A percentile compares a stretch with the other conserved stretches of the same genome.
Evolutionary conservation across 306 rosid species (phyloP).

Genomic region (Fragaria vesca): DNA sequence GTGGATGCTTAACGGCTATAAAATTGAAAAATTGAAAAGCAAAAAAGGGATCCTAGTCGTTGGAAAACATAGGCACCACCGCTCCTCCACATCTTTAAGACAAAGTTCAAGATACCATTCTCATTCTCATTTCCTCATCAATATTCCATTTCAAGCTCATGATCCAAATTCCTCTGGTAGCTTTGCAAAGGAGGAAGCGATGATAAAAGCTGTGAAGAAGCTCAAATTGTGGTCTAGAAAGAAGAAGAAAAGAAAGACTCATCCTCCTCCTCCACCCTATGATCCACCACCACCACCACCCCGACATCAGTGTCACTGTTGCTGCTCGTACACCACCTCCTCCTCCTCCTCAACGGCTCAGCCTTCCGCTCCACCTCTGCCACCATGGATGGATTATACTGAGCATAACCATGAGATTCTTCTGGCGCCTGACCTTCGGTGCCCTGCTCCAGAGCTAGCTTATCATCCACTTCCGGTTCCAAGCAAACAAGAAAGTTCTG

Average conservation of each 20-base stretch:
- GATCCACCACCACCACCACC: conserved; percentile 27
- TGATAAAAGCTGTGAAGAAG: conserved; percentile 60
- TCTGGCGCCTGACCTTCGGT: conserved; percentile 13
- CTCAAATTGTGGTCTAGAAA: conserved; percentile 60
- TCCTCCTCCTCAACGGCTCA: conserved; percentile 20
- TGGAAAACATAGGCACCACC: not conserved
- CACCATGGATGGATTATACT: conserved; percentile 49
- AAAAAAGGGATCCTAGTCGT: not conserved
- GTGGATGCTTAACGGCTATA: conserved; percentile 47
- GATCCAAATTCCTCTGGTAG: not conserved
- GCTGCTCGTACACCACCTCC: conserved; percentile 21
- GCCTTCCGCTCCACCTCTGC: conserved; percentile 78
- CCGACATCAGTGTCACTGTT: conserved; percentile 8
- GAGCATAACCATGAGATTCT: conserved; percentile 34
- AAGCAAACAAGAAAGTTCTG: conserved; percentile 21
- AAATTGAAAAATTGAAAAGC: conserved; percentile 26
- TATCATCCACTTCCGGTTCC: conserved; percentile 8
- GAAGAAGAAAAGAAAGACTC: conserved; percentile 41
- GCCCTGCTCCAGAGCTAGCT: conserved; percentile 6
- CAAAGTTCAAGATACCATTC: not conserved
- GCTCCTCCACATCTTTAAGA: not conserved
- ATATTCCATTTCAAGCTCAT: not conserved
- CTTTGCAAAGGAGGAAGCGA: conserved; percentile 4
- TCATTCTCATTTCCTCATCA: too few relatives aligned
- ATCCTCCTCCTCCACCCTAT: conserved; percentile 7